Base-by-base conservation (phyloP, 2,329 filamentous ascomycete genomes). In the Aspergillus caelatus region DNA sequence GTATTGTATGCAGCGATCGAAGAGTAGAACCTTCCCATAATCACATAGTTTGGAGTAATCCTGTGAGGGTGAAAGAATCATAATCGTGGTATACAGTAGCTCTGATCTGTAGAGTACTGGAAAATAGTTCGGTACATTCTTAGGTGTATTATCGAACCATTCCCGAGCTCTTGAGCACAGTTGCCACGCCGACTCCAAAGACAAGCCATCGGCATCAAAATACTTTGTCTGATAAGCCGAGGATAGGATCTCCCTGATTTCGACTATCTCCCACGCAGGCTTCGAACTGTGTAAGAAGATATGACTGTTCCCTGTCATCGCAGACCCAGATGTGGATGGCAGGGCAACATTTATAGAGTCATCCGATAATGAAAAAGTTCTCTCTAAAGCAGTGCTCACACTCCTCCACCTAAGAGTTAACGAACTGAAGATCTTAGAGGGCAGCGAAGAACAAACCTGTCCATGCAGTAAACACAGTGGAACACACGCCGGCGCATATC, bases 311-410 rank as follows among this genome's bases (percentile, higher is more conserved):
- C 73, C 69, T 32, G 60, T 61, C 77, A 84, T 70, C 79, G 84
- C 68, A 75, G 84, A 63, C 74, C 81, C 70, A 79, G 58, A 83
- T 75, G 79, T 54, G 76, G 77, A 77, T 1, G 93, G 93, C 65
- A 93, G 86, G n/a, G 86, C 87, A 34, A 98, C 94, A 68, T 92
- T 90, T 30, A 91, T 86, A 7, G 94, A 91, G 61, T 94, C 92
- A 74, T 98, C 94, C 0, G 93, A 94, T 74, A 98, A 97, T 0
- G 94, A 97, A 76, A 97, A 97, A 0, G 93, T 90, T 39, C 93
- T 86, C 12, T 91, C 91, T 68, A 96, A 89, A 5, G 94, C 91
- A 82, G 97, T 91, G 70, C 93, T 96, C 53, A 96, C 94, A 12
- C 92, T 89, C 72, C 93, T 93, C 53, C 62, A 23, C 43, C 26